Evolutionary conservation across 2,329 filamentous ascomycete genomes (phyloP).

Genomic region (Sporothrix pallida): DNA sequence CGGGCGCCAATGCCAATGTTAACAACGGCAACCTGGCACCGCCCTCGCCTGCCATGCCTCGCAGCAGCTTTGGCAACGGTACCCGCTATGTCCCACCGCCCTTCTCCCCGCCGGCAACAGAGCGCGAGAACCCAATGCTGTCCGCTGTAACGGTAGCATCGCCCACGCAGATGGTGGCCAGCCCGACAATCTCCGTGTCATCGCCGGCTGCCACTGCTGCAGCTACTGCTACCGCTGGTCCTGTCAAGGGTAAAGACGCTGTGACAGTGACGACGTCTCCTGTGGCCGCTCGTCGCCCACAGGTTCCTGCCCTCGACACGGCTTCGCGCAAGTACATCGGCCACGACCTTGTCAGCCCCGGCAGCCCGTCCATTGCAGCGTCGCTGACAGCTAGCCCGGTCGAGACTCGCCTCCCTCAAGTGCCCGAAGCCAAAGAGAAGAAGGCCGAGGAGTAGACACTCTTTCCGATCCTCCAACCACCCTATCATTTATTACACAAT

Average conservation of each 20-base stretch:
- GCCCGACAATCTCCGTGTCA: constrained; percentile 39
- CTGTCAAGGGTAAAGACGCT: constrained; percentile 25
- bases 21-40: constrained; percentile 18
- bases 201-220: background rate
- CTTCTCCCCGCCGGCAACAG: constrained; percentile 46
- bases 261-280: background rate
- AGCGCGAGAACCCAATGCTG: constrained; percentile 41
- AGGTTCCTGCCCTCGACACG: constrained; percentile 24
- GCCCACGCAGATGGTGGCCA: constrained; percentile 21
- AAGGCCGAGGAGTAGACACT: background rate
- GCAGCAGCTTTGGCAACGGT: constrained; percentile 15
- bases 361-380: constrained; percentile 24
- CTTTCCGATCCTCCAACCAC: background rate
- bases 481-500: background rate
- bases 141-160: constrained; percentile 6
- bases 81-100: constrained; percentile 41
- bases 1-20: constrained; percentile 18
- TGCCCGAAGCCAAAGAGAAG: constrained; percentile 14
- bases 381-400: constrained; percentile 33
- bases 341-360: constrained; percentile 18
- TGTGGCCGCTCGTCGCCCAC: background rate
- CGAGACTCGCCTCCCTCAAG: constrained; percentile 29
- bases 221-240: background rate
- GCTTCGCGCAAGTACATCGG: constrained; percentile 30
- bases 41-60: background rate